Base-by-base conservation (phyloP, 352 stramenopile species). In the Phytophthora lateralis region DNA sequence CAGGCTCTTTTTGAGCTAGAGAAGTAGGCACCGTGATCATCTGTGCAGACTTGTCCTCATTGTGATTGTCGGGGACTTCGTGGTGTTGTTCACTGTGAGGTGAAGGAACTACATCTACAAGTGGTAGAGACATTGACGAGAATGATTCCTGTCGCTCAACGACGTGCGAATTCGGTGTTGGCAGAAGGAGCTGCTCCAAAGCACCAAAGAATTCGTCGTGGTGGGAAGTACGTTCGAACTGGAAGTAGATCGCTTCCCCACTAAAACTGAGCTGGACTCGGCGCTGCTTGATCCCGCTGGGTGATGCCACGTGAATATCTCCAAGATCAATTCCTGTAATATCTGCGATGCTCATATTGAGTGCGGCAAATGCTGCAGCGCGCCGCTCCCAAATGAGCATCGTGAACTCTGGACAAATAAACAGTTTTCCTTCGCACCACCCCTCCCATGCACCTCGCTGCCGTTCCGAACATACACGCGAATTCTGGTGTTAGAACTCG, bases 361-460 rank as follows among this genome's bases (percentile, higher is more conserved):
- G 14, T 29, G 30, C 39, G 21, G 55, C 45, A 59, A 65, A 63
- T 12, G 72, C 50, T 42, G 61, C 37, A 35, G 43, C 37, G 24
- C 29, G 60, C 8, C 60, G 60, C 14, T 73, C 60, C 65, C 65
- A 73, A n/a, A 34, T 55, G 11, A 73, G 42, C 10, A 47, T 61
- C 26, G 12, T 43, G 4, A 59, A 50, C 18, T 66, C 48, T 27
- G 39, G 11, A 47, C 47, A 61, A 52, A 61, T n/a, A 38, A 52
- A 69, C 18, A 73, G 42, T 44, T 56, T 18, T 1, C 65, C 65
- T 70, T 73, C 60, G 15, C 53, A 59, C 65, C 65, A 73, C 2
- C 48, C 60, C 18, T 70, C 65, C 59, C 60, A 69, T 17, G 47
- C 54, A 17, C 65, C 60, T n/a, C 59, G 65, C 65, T 73, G 21